Base-by-base conservation (phyloP, 1,284 basidiomycete species). In the Boletellus dicymbophilus region DNA sequence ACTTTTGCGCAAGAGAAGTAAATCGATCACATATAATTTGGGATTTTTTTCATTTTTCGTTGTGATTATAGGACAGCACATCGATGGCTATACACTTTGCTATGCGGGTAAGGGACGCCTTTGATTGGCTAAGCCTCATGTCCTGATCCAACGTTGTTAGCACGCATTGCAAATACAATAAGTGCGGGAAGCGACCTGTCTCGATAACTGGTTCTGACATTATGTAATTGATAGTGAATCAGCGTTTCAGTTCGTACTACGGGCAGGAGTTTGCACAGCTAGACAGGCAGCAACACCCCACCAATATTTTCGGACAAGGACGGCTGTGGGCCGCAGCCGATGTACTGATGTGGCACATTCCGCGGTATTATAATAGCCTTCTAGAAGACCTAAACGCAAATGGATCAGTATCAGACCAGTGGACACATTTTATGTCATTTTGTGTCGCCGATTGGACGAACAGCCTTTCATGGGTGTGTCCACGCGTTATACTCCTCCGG, bases 11-110 rank as follows among this genome's bases (percentile, higher is more conserved):
- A 63, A 63, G 33, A 51, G 43, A 65, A 67, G 65, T 68, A n/a
- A 12, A 56, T 48, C 30, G 3, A 2, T 40, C 16, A 33, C 36
- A 0, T 36, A 4, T 9, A 13, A 23, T 20, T 10, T 13, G 9
- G 15, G 5, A 12, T 18, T 4, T 22, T 2, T 18, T 27, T 50
- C 15, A 52, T n/a, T n/a, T n/a, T n/a, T n/a, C 38, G 4, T 40
- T 18, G 28, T 5, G 12, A 21, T 44, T 15, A 18, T 13, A 70
- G 67, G 61, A 23, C 56, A 63, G 18, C 34, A 10, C 12, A 26
- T 69, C 15, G 69, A 72, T 40, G 62, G 63, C 1, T 59, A 72
- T 28, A 66, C 62, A 0, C 57, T 72, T 10, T 71, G 69, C 36
- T 59, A 66, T 6, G 59, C 68, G 1, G 66, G 70, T 69, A 49